A percentile compares a stretch with the other conserved stretches of the same genome.
These are phyloP conservation scores for Berkeleyomyces rouxiae DNA, from an alignment of 2,329 filamentous ascomycete genomes.

Conservation along the genomic window DNA sequence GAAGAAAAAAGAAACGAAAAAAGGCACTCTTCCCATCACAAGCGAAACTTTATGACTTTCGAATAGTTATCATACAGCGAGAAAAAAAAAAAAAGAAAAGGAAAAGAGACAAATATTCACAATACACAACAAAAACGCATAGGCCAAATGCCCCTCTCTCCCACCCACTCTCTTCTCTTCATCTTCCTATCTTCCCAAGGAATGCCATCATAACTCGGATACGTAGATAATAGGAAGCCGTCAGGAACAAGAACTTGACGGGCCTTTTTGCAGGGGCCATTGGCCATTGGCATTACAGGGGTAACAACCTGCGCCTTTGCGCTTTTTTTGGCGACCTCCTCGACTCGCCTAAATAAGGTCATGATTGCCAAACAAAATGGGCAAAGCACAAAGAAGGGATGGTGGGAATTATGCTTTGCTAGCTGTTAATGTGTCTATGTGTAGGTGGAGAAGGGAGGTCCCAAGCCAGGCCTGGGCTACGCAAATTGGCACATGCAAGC, in stretches of 20 bases:
- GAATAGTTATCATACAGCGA: neutral
- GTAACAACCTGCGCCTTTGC: neutral
- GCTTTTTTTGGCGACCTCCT: conserved; percentile 1
- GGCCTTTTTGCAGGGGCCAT: neutral
- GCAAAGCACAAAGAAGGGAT: conserved; percentile 1
- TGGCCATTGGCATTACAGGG: neutral
- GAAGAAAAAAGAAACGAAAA: neutral
- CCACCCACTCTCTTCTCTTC: neutral
- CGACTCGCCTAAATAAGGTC: neutral
- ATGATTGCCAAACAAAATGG: neutral
- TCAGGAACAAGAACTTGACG: conserved; percentile 2
- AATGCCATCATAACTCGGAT: neutral
- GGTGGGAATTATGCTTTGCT: neutral
- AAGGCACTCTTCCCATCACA: neutral
- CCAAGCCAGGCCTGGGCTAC: no score
- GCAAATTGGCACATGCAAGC: no score
- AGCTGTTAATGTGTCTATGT: neutral
- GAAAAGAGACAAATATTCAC: neutral
- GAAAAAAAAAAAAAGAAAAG: neutral
- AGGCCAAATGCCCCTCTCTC: neutral
- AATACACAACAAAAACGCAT: neutral
- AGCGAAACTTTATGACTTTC: neutral
- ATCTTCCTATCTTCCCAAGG: neutral
- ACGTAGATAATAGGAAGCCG: neutral
- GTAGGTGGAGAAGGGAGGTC: neutral